These are phyloP conservation scores for Pulicaria dysenterica DNA, from an alignment of 129 eudicot genomes.

Conservation along the genomic window DNA sequence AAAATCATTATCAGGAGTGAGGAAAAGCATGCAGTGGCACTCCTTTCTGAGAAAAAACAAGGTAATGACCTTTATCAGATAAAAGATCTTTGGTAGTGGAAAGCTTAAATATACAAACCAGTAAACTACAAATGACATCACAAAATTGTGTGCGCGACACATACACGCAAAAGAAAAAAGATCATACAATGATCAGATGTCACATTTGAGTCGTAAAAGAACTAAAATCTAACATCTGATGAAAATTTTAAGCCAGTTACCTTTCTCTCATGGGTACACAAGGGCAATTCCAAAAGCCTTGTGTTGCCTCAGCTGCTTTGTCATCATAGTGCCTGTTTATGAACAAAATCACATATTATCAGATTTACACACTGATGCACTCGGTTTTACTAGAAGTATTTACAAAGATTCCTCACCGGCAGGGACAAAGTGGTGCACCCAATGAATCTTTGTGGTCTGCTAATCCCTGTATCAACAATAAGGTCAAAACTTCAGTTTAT, in stretches of 20 bases:
- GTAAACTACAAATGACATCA: neutral
- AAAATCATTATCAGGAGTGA: conserved; percentile 89
- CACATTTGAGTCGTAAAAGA: neutral
- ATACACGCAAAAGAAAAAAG: neutral
- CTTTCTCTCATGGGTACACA: conserved; percentile 99
- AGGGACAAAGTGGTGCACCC: conserved; percentile 86
- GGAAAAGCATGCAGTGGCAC: conserved; percentile 98
- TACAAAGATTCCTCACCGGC: conserved; percentile 41
- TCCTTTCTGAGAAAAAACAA: conserved; percentile 57
- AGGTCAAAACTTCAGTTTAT: neutral
- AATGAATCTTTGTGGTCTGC: conserved; percentile 80
- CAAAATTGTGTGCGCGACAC: too few species aligned
- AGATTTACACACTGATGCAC: neutral
- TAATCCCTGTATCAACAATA: conserved; percentile 51
- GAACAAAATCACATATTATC: conserved; percentile 21
- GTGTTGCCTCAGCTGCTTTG: conserved; percentile 77
- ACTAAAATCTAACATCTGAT: neutral
- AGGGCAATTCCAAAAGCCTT: conserved; percentile 96
- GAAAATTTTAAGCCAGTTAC: conserved; percentile 28
- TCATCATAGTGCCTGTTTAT: conserved; percentile 85
- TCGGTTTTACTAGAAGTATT: neutral
- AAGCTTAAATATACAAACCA: neutral
- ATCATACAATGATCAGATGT: neutral
- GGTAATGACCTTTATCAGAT: conserved; percentile 2
- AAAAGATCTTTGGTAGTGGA: neutral